phyloP scores from a whole-genome alignment of 140 eudicot species.

The Senecio squalidus region DNA sequence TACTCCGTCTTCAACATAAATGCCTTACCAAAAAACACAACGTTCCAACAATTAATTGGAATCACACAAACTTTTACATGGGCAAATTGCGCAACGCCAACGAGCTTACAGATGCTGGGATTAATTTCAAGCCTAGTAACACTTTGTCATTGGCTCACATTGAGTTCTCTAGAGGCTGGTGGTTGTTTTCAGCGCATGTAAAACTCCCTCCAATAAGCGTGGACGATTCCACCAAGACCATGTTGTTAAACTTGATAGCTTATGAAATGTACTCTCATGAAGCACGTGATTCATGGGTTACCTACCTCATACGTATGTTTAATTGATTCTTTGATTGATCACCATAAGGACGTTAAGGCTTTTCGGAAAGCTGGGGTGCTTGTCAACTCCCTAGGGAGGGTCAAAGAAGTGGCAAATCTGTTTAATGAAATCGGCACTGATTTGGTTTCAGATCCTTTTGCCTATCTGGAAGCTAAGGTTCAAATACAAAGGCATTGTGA shows the following conservation, averaged over 20 bases:
- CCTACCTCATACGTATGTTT: conserved; percentile 28
- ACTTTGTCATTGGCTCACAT: background rate
- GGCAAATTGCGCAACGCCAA: conserved; percentile 8
- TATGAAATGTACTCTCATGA: conserved; percentile 21
- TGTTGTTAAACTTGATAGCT: conserved; percentile 30
- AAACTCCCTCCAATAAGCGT: conserved; percentile 10
- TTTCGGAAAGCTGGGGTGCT: conserved; percentile 23
- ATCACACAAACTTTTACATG: background rate
- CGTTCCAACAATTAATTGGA: background rate
- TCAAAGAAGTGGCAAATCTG: conserved; percentile 20
- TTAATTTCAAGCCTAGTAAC: conserved; percentile 12
- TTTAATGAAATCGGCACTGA: conserved; percentile 28
- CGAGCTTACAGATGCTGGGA: conserved; percentile 22
- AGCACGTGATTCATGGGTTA: conserved; percentile 15
- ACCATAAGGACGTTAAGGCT: conserved; percentile 22
- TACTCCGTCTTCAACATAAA: conserved; percentile 18
- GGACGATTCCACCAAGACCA: conserved; percentile 22
- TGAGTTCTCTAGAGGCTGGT: background rate
- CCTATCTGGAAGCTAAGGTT: conserved; percentile 13
- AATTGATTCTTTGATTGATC: conserved; percentile 24
- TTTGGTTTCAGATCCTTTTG: conserved; percentile 25
- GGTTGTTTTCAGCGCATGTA: background rate
- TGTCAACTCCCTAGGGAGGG: conserved; percentile 9
- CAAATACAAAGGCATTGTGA: conserved; percentile 22
- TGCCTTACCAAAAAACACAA: background rate